phyloP scores from a whole-genome alignment of 495 filamentous ascomycete genomes.

The Penicillium waksmanii region DNA sequence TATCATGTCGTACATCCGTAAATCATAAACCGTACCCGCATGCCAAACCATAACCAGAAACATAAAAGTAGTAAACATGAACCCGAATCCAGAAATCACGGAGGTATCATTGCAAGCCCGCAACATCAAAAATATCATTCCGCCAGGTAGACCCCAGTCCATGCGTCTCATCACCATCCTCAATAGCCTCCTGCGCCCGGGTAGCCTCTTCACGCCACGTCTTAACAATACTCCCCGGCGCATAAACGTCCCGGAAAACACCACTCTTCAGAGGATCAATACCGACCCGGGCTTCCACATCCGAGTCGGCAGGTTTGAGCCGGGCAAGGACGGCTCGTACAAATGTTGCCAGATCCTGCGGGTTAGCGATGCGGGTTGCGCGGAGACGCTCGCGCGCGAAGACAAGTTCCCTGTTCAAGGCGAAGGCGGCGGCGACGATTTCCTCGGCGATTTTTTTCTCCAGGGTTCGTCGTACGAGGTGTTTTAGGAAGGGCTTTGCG shows the following conservation, averaged over 20 bases:
- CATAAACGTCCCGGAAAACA: conserved; percentile 81
- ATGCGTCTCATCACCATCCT: conserved; percentile 55
- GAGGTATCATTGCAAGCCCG: conserved; percentile 14
- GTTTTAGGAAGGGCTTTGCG: conserved; percentile 81
- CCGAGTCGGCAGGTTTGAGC: conserved; percentile 71
- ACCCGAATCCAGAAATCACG: not conserved
- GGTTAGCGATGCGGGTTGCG: conserved; percentile 80
- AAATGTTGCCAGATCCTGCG: conserved; percentile 78
- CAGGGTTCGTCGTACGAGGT: conserved; percentile 74
- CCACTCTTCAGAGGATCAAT: conserved; percentile 63
- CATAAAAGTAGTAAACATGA: not conserved
- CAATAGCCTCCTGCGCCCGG: conserved; percentile 64
- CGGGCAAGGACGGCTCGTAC: conserved; percentile 78
- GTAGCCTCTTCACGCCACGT: conserved; percentile 81
- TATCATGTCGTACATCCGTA: no score
- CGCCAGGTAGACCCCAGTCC: conserved; percentile 62
- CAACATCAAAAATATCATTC: conserved; percentile 82
- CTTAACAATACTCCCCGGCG: conserved; percentile 85
- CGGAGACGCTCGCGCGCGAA: conserved; percentile 85
- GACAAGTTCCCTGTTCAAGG: conserved; percentile 80
- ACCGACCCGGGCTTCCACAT: conserved; percentile 72
- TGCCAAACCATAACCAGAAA: conserved; percentile 13
- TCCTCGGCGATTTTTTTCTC: conserved; percentile 76
- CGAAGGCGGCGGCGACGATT: conserved; percentile 69
- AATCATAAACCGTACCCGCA: not conserved